Evolutionary conservation across 139 green algal species (phyloP).

Genomic region (Chlorella sorokiniana): DNA sequence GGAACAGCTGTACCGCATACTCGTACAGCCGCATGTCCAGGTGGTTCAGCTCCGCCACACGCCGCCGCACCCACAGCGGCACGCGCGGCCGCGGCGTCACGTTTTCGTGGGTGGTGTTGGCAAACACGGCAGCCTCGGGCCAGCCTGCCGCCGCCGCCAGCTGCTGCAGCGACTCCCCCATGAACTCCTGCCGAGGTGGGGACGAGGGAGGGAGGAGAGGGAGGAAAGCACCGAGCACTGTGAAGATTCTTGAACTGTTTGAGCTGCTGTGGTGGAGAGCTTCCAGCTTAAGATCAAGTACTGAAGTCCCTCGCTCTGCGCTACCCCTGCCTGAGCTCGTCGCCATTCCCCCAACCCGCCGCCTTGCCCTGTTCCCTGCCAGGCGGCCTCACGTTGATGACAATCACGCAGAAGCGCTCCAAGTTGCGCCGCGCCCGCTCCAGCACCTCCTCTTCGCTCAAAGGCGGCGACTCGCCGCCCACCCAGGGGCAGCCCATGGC

Average conservation of each 20-base stretch:
- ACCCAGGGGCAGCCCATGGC: not conserved
- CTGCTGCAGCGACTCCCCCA: not conserved
- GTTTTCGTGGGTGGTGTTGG: not conserved
- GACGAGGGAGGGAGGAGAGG: too few species aligned
- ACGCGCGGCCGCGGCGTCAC: not conserved
- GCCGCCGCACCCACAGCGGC: not conserved
- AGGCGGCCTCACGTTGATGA: not conserved
- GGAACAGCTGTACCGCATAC: not conserved
- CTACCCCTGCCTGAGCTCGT: not conserved
- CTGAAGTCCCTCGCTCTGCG: too few species aligned
- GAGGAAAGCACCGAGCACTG: too few species aligned
- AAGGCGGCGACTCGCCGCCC: not conserved
- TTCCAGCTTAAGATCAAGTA: too few species aligned
- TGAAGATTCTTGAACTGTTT: too few species aligned
- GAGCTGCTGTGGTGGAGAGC: too few species aligned
- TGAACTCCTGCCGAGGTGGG: constrained; percentile 6
- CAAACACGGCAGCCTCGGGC: not conserved
- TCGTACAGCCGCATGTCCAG: constrained; percentile 5
- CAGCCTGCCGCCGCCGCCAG: not conserved
- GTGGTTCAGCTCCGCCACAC: not conserved
- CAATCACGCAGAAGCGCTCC: constrained; percentile 6
- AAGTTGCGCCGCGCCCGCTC: not conserved
- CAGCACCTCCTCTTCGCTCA: not conserved
- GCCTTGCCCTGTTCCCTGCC: too few species aligned
- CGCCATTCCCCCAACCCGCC: too few species aligned